Base-by-base conservation (phyloP, 2,329 filamentous ascomycete genomes). In the Phoma sp. region DNA sequence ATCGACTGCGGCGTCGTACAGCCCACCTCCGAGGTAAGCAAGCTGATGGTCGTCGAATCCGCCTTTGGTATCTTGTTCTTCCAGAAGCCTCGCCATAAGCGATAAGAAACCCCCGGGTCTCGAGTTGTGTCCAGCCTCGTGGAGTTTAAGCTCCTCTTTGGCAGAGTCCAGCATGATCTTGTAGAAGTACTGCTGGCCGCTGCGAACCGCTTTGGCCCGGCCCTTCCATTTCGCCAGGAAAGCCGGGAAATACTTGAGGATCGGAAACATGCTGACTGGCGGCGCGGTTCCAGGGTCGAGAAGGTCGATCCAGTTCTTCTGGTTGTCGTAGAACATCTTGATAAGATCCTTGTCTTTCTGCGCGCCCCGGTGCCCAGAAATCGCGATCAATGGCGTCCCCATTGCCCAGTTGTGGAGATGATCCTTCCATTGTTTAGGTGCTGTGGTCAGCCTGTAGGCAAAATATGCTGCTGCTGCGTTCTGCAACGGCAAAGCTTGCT, bases 401-500 rank as follows among this genome's bases (percentile, higher is more conserved):
- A 51, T 32, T 6, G 33, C 47, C 47, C 47, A 51, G 22, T 51
- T 51, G 14, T 40, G 47, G 1, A 51, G 27, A 18, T 51, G 41
- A 10, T 44, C 35, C 3, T 51, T 27, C 7, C 4, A 60, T 63
- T 49, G 79, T 79, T 0, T 61, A 66, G 4, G 52, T 55, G 0
- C 59, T 62, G 1, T 64, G 58, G 2, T 65, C 18, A 55, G 68
- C 32, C 64, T 69, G 9, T 51, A 40, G 11, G 29, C 54, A 45
- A 69, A 57, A 0, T 78, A 59, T 0, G 75, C 61, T 0, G 69
- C 67, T 13, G 77, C 67, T 42, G 80, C 62, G 3, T 72, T 69
- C 40, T 78, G 75, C 49, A 79, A 75, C 0, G 73, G 61, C 13
- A 66, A 64, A 58, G 71, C 77, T 2, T 69, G 52, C 3, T 72